These are phyloP conservation scores for Mortierella polycephala DNA, from an alignment of 371 early-diverging fungal genomes.

Conservation along the genomic window DNA sequence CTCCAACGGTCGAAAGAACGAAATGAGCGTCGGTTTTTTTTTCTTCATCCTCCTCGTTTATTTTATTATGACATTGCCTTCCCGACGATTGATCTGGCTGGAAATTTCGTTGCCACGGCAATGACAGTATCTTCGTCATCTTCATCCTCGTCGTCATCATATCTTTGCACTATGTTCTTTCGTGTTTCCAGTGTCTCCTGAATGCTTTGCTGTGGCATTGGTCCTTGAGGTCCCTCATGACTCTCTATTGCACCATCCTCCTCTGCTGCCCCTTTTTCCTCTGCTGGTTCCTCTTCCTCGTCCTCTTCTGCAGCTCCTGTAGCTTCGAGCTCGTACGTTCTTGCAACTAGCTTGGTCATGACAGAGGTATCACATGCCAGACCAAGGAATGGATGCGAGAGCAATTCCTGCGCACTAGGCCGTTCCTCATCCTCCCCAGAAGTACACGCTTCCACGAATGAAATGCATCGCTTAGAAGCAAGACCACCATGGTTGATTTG, in stretches of 20 bases:
- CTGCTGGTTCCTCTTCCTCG: slow-evolving; percentile 10
- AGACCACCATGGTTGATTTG: slow-evolving; percentile 61
- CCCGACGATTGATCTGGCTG: slow-evolving; percentile 18
- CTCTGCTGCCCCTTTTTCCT: slow-evolving; percentile 2
- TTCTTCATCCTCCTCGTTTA: neutral
- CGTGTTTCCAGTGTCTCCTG: neutral
- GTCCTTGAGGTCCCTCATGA: neutral
- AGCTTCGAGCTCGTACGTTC: slow-evolving; percentile 49
- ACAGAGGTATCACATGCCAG: slow-evolving; percentile 28
- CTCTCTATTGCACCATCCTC: neutral
- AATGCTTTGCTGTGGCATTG: neutral
- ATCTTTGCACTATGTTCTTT: neutral
- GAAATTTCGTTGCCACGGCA: slow-evolving; percentile 28
- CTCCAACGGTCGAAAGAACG: too few species aligned
- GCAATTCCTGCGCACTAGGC: slow-evolving; percentile 59
- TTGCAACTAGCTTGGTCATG: slow-evolving; percentile 25
- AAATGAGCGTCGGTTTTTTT: too few species aligned
- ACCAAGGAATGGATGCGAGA: slow-evolving; percentile 51
- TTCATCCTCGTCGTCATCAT: slow-evolving; percentile 1
- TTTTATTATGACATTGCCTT: neutral
- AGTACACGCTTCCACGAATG: slow-evolving; percentile 64
- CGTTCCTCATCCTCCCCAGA: slow-evolving; percentile 58
- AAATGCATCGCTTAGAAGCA: slow-evolving; percentile 64
- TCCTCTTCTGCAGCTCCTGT: slow-evolving; percentile 13
- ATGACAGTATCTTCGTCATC: slow-evolving; percentile 18